These are phyloP conservation scores for Pseudocercospora ulei DNA, from an alignment of 2,329 filamentous ascomycete species.

Conservation along the genomic window DNA sequence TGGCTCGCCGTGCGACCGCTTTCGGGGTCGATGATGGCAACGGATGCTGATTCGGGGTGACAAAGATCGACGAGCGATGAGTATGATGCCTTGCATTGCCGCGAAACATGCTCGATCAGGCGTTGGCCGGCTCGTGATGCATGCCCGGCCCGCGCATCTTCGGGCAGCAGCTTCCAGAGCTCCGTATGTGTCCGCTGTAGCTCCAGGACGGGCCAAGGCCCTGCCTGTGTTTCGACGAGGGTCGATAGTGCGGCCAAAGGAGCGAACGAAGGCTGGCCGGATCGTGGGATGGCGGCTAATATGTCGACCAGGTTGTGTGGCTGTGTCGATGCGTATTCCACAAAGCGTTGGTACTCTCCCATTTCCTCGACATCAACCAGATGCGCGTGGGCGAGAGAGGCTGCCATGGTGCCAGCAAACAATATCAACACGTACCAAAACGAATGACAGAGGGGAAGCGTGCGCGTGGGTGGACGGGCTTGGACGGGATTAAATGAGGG, in stretches of 20 bases:
- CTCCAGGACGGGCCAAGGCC: slow-evolving; percentile 29
- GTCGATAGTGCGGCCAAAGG: slow-evolving; percentile 27
- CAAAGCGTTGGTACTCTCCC: slow-evolving; percentile 10
- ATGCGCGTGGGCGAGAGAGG: slow-evolving; percentile 12
- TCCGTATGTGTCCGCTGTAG: slow-evolving; percentile 33
- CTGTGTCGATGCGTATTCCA: slow-evolving; percentile 9
- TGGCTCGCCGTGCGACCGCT: slow-evolving; percentile 26
- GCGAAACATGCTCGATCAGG: slow-evolving; percentile 21
- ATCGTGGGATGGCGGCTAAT: slow-evolving; percentile 21
- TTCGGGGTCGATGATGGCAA: slow-evolving; percentile 30
- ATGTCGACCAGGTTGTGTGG: slow-evolving; percentile 10
- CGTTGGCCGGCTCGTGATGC: slow-evolving; percentile 14
- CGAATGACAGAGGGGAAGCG: slow-evolving; percentile 3
- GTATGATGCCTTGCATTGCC: slow-evolving; percentile 29
- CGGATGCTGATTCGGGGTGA: slow-evolving; percentile 20
- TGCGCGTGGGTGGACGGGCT: neutral
- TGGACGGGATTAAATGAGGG: slow-evolving; percentile 7
- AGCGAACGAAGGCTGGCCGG: slow-evolving; percentile 21
- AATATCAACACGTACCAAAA: slow-evolving; percentile 1
- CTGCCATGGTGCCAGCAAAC: slow-evolving; percentile 13
- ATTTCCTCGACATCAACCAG: slow-evolving; percentile 14
- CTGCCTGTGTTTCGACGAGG: slow-evolving; percentile 21
- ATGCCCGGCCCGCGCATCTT: slow-evolving; percentile 32
- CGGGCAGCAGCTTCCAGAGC: slow-evolving; percentile 36
- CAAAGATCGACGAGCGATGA: slow-evolving; percentile 28